phyloP scores from a whole-genome alignment of 768 basidiomycete genomes.

The Pleurotus djamor region DNA sequence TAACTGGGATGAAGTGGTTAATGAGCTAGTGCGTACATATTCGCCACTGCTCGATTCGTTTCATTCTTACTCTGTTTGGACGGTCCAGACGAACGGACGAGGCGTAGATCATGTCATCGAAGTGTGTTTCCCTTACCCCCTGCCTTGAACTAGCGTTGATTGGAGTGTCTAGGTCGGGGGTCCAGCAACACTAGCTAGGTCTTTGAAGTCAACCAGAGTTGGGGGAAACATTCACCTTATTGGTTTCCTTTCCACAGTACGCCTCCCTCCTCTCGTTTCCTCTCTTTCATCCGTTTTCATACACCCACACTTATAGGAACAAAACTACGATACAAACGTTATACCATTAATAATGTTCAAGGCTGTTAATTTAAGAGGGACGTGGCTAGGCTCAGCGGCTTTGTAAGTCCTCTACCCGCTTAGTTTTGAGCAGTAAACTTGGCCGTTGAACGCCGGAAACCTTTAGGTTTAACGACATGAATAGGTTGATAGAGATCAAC shows the following conservation, averaged over 20 bases:
- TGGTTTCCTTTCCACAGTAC: conserved; percentile 28
- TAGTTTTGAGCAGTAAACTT: background rate
- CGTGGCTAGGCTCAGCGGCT: conserved; percentile 40
- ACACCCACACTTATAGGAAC: background rate
- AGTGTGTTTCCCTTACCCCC: conserved; percentile 8
- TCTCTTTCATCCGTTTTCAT: background rate
- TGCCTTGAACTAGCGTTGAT: conserved; percentile 19
- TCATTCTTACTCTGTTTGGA: background rate
- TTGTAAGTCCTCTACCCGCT: conserved; percentile 28
- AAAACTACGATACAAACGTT: conserved; percentile 21
- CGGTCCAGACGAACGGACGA: conserved; percentile 10
- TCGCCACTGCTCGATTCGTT: background rate
- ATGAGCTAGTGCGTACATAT: conserved; percentile 19
- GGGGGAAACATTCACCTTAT: conserved; percentile 31
- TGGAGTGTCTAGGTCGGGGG: conserved; percentile 41
- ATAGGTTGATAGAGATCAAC: conserved; percentile 33
- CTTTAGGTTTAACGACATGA: conserved; percentile 45
- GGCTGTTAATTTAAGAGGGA: conserved; percentile 35
- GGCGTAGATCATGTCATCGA: conserved; percentile 20
- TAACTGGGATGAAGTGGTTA: conserved; percentile 47
- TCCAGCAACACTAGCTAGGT: conserved; percentile 29
- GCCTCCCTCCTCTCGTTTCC: background rate
- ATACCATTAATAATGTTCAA: conserved; percentile 22
- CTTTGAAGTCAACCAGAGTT: conserved; percentile 19
- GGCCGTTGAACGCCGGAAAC: background rate